phyloP scores from a whole-genome alignment of 1,139 yeast genomes.

The Groenewaldozyma sp. region DNA sequence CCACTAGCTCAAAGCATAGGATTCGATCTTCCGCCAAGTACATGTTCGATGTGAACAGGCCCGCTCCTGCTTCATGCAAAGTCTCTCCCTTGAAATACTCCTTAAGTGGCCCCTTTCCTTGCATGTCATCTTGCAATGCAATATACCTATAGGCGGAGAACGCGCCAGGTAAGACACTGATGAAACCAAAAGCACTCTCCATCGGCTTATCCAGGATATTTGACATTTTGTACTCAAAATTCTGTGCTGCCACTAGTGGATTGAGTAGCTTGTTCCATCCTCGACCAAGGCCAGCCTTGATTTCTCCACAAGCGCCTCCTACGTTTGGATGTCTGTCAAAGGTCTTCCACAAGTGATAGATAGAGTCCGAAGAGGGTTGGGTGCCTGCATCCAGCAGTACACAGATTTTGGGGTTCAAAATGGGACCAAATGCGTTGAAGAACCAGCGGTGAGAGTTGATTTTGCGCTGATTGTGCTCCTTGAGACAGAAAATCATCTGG shows the following conservation, averaged over 20 bases:
- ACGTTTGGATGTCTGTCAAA: constrained; percentile 58
- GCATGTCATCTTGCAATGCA: constrained; percentile 53
- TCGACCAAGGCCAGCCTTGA: constrained; percentile 58
- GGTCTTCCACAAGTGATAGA: constrained; percentile 66
- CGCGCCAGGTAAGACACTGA: constrained; percentile 93
- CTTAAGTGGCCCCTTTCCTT: constrained; percentile 64
- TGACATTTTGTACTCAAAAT: constrained; percentile 93
- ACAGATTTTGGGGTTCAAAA: constrained; percentile 60
- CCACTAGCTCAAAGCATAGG: constrained; percentile 71
- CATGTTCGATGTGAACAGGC: constrained; percentile 75
- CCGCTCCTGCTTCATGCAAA: constrained; percentile 47
- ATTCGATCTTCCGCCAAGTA: constrained; percentile 81
- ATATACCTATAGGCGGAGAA: constrained; percentile 77
- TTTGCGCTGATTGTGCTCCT: constrained; percentile 65
- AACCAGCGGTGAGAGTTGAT: constrained; percentile 84
- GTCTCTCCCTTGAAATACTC: constrained; percentile 76
- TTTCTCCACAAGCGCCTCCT: constrained; percentile 90
- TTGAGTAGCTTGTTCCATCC: constrained; percentile 47
- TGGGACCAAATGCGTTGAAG: constrained; percentile 68
- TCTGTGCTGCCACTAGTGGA: constrained; percentile 90
- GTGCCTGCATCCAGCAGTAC: constrained; percentile 76
- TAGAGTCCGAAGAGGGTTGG: constrained; percentile 61
- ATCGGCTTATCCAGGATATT: constrained; percentile 91
- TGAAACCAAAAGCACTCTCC: constrained; percentile 88
- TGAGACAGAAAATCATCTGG: constrained; percentile 66